Evolutionary conservation across 163 green algal species (phyloP).

Genomic region (Chloroidium sp.): DNA sequence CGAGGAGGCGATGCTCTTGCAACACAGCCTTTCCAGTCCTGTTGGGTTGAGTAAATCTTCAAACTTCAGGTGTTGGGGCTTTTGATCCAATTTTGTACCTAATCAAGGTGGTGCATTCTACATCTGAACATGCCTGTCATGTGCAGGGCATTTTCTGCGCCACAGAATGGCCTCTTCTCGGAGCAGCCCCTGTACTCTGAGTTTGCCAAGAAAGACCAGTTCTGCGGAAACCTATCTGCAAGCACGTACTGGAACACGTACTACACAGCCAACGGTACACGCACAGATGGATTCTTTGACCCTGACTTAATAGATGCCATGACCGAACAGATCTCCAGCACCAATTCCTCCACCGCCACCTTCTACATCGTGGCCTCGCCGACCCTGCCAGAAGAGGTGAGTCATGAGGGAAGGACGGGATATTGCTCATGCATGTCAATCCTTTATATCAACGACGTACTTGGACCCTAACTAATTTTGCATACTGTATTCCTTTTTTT

Average conservation of each 20-base stretch:
- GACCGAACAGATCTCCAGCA: not conserved
- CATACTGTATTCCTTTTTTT: too few relatives aligned
- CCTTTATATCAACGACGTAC: not conserved
- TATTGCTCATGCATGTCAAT: not conserved
- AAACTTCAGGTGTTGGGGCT: too few relatives aligned
- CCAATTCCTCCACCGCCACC: not conserved
- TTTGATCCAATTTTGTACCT: too few relatives aligned
- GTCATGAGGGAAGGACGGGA: too few relatives aligned
- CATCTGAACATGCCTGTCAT: too few relatives aligned
- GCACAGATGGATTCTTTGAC: not conserved
- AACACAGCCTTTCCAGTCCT: too few relatives aligned
- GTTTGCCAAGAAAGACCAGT: not conserved
- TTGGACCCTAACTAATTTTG: too few relatives aligned
- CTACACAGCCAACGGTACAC: not conserved
- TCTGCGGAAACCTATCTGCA: not conserved
- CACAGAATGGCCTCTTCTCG: not conserved
- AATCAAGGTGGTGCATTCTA: too few relatives aligned
- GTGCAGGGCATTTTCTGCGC: too few relatives aligned
- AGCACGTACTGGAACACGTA: slow-evolving; percentile 10
- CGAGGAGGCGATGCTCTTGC: too few relatives aligned
- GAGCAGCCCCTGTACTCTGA: not conserved
- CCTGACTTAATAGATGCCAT: not conserved
- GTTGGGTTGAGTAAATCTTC: too few relatives aligned
- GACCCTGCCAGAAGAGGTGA: not conserved
- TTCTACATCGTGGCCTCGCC: not conserved